phyloP scores from a whole-genome alignment of 139 green algal species.

The Closterium sp. region DNA sequence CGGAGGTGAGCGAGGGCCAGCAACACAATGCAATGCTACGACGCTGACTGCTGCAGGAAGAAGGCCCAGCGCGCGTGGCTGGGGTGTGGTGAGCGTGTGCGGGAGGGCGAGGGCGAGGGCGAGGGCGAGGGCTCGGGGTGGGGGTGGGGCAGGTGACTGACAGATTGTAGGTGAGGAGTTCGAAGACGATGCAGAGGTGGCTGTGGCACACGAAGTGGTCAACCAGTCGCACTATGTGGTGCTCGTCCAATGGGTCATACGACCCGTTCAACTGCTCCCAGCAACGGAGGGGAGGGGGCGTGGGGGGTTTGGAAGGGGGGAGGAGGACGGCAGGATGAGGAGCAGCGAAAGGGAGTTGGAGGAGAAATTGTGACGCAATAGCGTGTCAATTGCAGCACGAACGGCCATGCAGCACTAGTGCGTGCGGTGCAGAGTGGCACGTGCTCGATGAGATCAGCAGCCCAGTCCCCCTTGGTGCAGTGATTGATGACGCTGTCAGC shows the following conservation, averaged over 20 bases:
- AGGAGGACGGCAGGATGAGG: not conserved
- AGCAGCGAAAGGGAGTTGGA: slow-evolving; percentile 59
- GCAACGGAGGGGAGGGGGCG: not conserved
- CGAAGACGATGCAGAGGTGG: slow-evolving; percentile 97
- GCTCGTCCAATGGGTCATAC: slow-evolving; percentile 74
- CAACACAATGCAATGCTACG: too few species aligned
- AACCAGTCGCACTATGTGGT: slow-evolving; percentile 91
- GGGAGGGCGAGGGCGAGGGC: not conserved
- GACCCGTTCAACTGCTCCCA: slow-evolving; percentile 47
- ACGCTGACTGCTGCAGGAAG: too few species aligned
- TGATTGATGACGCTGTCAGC: too few species aligned
- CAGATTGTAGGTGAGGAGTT: slow-evolving; percentile 78
- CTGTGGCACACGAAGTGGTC: slow-evolving; percentile 87
- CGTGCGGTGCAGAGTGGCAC: too few species aligned
- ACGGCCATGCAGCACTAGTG: too few species aligned
- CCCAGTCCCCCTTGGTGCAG: too few species aligned
- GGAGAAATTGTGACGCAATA: not conserved
- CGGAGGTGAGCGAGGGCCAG: too few species aligned
- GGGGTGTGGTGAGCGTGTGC: not conserved
- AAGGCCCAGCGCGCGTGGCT: too few species aligned
- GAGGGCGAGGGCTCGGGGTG: too few species aligned
- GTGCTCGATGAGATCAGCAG: too few species aligned
- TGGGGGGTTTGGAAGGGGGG: not conserved
- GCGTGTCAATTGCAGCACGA: too few species aligned
- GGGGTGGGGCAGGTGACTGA: not conserved